Base-by-base conservation (phyloP, 805 yeast genomes). In the Danielozyma ontarioensis region DNA sequence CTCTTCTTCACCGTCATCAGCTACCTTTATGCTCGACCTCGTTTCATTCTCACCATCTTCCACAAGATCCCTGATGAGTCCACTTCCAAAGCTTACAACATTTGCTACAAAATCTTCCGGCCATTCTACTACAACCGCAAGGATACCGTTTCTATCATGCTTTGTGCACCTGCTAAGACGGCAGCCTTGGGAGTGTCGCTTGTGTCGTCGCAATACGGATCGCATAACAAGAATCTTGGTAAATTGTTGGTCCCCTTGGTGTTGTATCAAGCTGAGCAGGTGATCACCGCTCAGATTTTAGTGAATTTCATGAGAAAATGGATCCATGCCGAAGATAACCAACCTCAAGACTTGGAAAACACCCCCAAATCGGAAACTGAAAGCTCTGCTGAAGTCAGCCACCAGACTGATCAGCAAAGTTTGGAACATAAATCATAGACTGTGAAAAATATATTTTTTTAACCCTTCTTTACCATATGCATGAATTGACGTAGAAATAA, bases 141-240 rank as follows among this genome's bases (percentile, higher is more conserved):
- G 32, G 95, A 88, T 49, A 76, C 95, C 0, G 84, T 85, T 23
- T 70, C 89, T 10, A 72, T 88, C 32, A 73, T 87, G 82, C 70
- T 86, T 38, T 85, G 95, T 57, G 95, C 95, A 8, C 90, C 95
- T 4, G 95, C 96, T 2, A 88, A 87, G 56, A 87, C 96, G 1
- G 96, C 95, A 0, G 96, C 96, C 0, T 64, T 87, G 32, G 96
- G 96, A 24, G 95, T 87, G 3, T 83, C 95, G 1, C 64, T 87
- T 32, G 69, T 83, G n/a, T 69, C 88, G 2, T 76, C 90, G 0
- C 90, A 83, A 53, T 87, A 85, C 53, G 94, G 94, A 12, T 57
- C 74, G 4, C 49, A 69, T 28, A 76, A 73, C 45, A 64, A 70
- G 7, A 65, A 76, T 44, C 60, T 86, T 41, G 96, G 95, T 13